phyloP scores from a whole-genome alignment of 257 asterid species.

The Rubia yunnanensis region DNA sequence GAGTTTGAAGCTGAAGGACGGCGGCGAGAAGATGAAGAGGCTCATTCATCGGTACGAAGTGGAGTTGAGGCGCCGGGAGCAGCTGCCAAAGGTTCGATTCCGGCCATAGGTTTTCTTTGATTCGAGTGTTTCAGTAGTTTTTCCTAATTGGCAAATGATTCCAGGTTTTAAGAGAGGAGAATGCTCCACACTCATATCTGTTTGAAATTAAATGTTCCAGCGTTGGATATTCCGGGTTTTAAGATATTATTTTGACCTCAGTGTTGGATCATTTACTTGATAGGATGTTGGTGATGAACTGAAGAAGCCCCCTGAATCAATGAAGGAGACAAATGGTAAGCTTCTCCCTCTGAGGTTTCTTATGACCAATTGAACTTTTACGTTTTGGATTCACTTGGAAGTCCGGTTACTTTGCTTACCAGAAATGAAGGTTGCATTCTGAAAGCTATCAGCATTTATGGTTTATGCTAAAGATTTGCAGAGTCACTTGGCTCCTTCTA shows the following conservation, averaged over 20 bases:
- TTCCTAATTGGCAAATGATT: background rate
- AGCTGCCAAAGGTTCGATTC: constrained; percentile 17
- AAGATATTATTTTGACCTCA: constrained; percentile 1
- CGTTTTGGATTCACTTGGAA: background rate
- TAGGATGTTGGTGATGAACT: constrained; percentile 14
- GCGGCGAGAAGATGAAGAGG: constrained; percentile 18
- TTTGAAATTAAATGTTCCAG: no score
- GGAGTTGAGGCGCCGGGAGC: constrained; percentile 18
- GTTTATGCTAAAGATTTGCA: background rate
- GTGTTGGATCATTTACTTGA: constrained; percentile 1
- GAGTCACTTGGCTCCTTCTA: background rate
- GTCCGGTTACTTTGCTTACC: background rate
- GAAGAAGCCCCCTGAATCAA: background rate
- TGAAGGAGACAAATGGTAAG: constrained; percentile 10
- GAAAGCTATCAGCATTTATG: background rate
- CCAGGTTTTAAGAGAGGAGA: background rate
- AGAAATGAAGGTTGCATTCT: background rate
- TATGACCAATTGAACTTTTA: background rate
- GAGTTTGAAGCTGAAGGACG: constrained; percentile 7
- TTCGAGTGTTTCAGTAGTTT: background rate
- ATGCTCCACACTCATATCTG: no score
- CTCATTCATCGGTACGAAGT: constrained; percentile 12
- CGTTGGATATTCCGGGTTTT: no score
- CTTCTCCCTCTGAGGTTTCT: constrained; percentile 1
- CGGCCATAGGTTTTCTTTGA: no score